Percentiles rank a stretch among this genome's conserved stretches.
Evolutionary conservation across 2,329 filamentous ascomycete species (phyloP).

Genomic region (Helicocarpus griseus): DNA sequence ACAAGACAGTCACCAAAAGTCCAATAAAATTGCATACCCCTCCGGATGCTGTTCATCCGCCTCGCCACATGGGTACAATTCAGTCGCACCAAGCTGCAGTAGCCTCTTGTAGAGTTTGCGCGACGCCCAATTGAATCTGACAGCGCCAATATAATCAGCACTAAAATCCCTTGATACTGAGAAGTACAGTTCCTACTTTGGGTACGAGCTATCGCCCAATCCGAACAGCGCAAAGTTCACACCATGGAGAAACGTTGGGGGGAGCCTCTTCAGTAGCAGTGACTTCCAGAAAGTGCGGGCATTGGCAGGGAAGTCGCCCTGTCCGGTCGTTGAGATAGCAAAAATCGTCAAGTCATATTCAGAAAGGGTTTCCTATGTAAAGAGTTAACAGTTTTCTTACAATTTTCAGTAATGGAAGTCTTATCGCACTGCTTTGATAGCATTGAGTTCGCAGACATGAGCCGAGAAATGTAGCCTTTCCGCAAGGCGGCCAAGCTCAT

Average conservation of each 20-base stretch:
- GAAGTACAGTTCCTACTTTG: conserved; percentile 52
- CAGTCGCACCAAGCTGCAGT: conserved; percentile 67
- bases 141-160: background rate
- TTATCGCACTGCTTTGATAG: conserved; percentile 58
- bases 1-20: background rate
- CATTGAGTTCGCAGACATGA: conserved; percentile 66
- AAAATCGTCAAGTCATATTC: conserved; percentile 48
- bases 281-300: conserved; percentile 74
- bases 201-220: conserved; percentile 87
- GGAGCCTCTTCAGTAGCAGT: conserved; percentile 68
- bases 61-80: conserved; percentile 70
- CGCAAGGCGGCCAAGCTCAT: conserved; percentile 65
- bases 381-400: background rate
- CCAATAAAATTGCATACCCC: conserved; percentile 53
- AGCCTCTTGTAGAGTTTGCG: conserved; percentile 80
- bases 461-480: conserved; percentile 72
- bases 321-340: conserved; percentile 82
- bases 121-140: conserved; percentile 83
- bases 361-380: conserved; percentile 24
- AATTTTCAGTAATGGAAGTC: background rate
- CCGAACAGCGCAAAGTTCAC: conserved; percentile 79
- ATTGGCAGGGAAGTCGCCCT: conserved; percentile 87
- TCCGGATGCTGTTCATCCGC: conserved; percentile 90
- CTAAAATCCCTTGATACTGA: background rate
- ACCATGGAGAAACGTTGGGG: conserved; percentile 56